A percentile compares a stretch with the other conserved stretches of the same genome.
Evolutionary conservation across 169 alveolate genomes (phyloP).

Genomic region (Condylostoma magnum): DNA sequence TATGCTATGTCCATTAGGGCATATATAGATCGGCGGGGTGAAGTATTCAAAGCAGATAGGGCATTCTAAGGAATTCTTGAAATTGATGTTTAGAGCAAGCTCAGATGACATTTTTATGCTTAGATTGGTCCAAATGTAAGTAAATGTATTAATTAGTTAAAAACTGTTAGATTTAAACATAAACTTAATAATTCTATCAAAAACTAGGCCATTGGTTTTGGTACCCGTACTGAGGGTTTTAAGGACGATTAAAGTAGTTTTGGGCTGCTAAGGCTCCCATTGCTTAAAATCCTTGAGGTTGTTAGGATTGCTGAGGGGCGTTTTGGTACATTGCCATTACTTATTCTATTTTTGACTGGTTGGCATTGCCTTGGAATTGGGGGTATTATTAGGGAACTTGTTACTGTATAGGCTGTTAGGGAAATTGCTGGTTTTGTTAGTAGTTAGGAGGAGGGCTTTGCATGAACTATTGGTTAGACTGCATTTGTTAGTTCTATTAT

Average conservation of each 20-base stretch:
- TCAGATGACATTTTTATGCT: background rate
- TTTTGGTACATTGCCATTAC: background rate
- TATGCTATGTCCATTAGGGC: constrained; percentile 29
- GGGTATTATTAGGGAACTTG: background rate
- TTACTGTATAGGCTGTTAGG: background rate
- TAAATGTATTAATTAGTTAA: too few species aligned
- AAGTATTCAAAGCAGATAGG: constrained; percentile 25
- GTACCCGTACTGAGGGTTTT: background rate
- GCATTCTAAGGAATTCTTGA: constrained; percentile 5
- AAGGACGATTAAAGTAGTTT: background rate
- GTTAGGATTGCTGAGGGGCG: background rate
- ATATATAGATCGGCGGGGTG: constrained; percentile 22
- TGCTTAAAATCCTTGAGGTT: background rate
- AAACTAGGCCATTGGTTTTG: too few species aligned
- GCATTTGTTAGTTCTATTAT: too few species aligned
- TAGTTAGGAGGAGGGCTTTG: background rate
- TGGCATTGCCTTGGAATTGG: background rate
- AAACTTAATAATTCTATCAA: too few species aligned
- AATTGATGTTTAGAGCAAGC: background rate
- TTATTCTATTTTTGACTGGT: background rate
- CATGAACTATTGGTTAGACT: background rate
- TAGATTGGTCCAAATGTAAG: too few species aligned
- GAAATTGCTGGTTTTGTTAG: background rate
- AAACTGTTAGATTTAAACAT: too few species aligned
- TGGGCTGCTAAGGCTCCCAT: constrained; percentile 9